Evolutionary conservation across 371 early-diverging fungal species (phyloP).

Genomic region (Sporodiniella umbellata): DNA sequence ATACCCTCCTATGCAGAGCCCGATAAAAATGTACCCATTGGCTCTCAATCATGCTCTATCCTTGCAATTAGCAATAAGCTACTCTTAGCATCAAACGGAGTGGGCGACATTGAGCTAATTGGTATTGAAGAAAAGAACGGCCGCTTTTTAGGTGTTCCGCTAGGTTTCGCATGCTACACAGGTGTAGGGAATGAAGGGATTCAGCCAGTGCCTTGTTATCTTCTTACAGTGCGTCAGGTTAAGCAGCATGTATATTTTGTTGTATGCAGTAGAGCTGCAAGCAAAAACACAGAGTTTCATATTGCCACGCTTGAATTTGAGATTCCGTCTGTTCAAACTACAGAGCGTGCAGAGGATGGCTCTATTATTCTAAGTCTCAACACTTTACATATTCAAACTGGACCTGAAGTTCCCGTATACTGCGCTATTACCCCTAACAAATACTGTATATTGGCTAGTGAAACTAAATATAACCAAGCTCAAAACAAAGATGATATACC

Average conservation of each 20-base stretch:
- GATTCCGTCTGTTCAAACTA: conserved; percentile 10
- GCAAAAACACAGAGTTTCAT: conserved; percentile 34
- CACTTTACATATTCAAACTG: conserved; percentile 50
- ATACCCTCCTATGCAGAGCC: conserved; percentile 34
- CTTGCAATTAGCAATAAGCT: conserved; percentile 22
- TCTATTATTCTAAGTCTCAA: conserved; percentile 8
- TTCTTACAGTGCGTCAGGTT: conserved; percentile 28
- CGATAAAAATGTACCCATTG: conserved; percentile 17
- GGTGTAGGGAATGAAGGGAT: conserved; percentile 41
- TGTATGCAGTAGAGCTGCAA: conserved; percentile 31
- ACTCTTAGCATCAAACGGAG: conserved; percentile 31
- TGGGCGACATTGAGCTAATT: conserved; percentile 36
- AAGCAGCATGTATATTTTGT: conserved; percentile 24
- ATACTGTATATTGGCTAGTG: conserved; percentile 53
- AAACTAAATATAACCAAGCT: conserved; percentile 25
- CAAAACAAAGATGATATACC: background rate
- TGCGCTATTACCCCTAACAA: conserved; percentile 45
- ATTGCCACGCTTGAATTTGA: conserved; percentile 40
- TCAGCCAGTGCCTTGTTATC: conserved; percentile 40
- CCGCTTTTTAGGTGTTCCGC: conserved; percentile 6
- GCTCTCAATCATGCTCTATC: conserved; percentile 34
- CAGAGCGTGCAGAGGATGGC: background rate
- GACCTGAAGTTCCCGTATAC: conserved; percentile 65
- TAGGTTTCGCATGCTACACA: conserved; percentile 21
- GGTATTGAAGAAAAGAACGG: conserved; percentile 13